Conservation (phyloP, 2,329 filamentous ascomycete genomes). For the Cladosporium oxysporum region DNA sequence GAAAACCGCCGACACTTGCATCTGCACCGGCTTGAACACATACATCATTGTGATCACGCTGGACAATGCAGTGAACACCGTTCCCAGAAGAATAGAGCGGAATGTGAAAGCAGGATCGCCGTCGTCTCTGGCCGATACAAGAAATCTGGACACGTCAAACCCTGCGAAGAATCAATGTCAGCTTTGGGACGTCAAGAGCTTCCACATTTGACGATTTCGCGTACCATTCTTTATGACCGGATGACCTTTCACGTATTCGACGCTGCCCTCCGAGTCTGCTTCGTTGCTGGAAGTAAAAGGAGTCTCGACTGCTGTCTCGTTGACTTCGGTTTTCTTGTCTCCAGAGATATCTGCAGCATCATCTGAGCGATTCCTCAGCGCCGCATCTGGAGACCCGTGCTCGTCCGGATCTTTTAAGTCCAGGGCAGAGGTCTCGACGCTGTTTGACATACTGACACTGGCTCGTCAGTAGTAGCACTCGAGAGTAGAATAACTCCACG, state of each 20-base stretch:
- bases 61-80: conserved; percentile 21
- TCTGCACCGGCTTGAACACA: conserved; percentile 22
- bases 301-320: conserved; percentile 1
- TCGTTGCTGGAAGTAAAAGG: neutral
- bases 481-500: neutral
- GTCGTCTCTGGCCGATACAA: conserved; percentile 22
- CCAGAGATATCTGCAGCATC: neutral
- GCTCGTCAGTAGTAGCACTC: neutral
- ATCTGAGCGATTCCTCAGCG: neutral
- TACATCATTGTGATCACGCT: conserved; percentile 23
- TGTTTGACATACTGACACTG: neutral
- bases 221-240: neutral
- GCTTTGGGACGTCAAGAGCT: neutral
- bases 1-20: conserved; percentile 22
- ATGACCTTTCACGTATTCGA: neutral
- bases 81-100: conserved; percentile 21
- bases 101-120: conserved; percentile 23
- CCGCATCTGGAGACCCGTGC: neutral
- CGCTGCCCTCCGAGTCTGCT: neutral
- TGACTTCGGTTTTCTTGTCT: neutral
- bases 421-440: neutral
- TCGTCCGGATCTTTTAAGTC: neutral
- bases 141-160: conserved; percentile 22
- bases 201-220: too few relatives aligned
- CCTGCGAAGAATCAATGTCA: neutral